Percentiles rank a stretch among this genome's conserved stretches.
phyloP scores from a whole-genome alignment of 2,329 filamentous ascomycete species.

The Aphanocladium album region DNA sequence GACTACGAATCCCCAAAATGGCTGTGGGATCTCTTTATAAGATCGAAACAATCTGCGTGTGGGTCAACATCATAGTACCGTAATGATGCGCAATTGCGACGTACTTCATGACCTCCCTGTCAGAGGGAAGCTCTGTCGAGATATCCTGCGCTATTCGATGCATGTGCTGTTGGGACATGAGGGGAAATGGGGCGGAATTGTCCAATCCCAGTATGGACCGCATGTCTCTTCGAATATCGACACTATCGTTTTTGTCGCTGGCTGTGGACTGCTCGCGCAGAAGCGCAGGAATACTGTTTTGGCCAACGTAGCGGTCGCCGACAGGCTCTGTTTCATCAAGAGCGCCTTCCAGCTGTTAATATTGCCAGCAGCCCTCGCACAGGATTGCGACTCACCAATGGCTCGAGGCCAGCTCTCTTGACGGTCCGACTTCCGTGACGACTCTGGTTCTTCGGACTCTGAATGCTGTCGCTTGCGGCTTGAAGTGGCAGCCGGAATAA shows the following conservation, averaged over 20 bases:
- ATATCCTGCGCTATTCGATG: slow-evolving; percentile 57
- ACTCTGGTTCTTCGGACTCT: slow-evolving; percentile 27
- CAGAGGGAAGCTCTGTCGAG: slow-evolving; percentile 56
- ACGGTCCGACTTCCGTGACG: slow-evolving; percentile 30
- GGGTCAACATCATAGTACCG: neutral
- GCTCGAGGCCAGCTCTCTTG: slow-evolving; percentile 39
- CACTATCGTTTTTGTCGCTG: slow-evolving; percentile 45
- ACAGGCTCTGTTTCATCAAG: slow-evolving; percentile 52
- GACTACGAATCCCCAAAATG: slow-evolving; percentile 63
- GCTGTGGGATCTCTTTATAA: slow-evolving; percentile 63
- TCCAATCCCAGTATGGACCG: slow-evolving; percentile 61
- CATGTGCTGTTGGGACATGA: slow-evolving; percentile 61
- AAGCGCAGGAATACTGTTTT: slow-evolving; percentile 64
- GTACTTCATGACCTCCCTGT: slow-evolving; percentile 62
- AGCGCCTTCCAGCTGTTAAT: slow-evolving; percentile 25
- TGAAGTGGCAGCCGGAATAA: slow-evolving; percentile 21
- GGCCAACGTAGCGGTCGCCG: slow-evolving; percentile 56
- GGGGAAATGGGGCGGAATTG: slow-evolving; percentile 60
- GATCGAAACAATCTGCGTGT: slow-evolving; percentile 52
- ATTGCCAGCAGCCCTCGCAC: neutral
- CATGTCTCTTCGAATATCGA: slow-evolving; percentile 60
- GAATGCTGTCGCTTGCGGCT: slow-evolving; percentile 32
- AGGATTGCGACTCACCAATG: slow-evolving; percentile 28
- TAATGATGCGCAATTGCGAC: slow-evolving; percentile 21
- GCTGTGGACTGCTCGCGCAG: slow-evolving; percentile 55